Base-by-base conservation (phyloP, 306 rosid species). In the Betula pendula region DNA sequence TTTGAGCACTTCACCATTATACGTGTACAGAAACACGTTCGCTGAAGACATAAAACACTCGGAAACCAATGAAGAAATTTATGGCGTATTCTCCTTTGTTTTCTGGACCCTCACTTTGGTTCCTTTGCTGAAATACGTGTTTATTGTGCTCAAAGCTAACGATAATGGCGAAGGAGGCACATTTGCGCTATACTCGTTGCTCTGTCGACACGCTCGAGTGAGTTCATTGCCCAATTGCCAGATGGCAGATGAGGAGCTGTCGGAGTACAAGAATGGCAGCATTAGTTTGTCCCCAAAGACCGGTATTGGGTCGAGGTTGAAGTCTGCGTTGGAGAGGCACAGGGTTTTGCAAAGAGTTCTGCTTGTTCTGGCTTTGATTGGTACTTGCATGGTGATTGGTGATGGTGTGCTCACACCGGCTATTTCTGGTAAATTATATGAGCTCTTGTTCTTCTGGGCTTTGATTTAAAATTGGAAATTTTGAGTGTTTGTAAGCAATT, bases 81-180 rank as follows among this genome's bases (percentile, higher is more conserved):
- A 78, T 60, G 99, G 99, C 1, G 94, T 95, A 8, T 78, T 95
- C 79, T 95, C 99, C 52, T 85, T 95, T 80, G 92, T 95, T 38
- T 90, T 95, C 84, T 95, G 99, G 99, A 89, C 94, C 3, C 82
- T 95, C 51, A 95, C 99, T 48, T 62, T 95, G 74, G 58, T 95
- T 52, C 97, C 99, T 40, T 75, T 95, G 79, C 72, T 95, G 25
- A 95, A 95, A 71, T 95, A 95, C 42, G 97, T 95, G 56, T 91
- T 92, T 73, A 88, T 95, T 15, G 99, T 95, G 52, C 87, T 95
- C 11, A 91, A 78, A 79, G 99, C 97, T 15, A 88, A 95, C 68
- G 99, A 95, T 67, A 95, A 95, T 88, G 97, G 97, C 24, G 99
- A 95, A 78, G 99, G 99, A 74, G 99, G 99, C 71, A 95, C 97